Evolutionary conservation across 306 rosid genomes (phyloP).

Genomic region (Luffa aegyptiaca): DNA sequence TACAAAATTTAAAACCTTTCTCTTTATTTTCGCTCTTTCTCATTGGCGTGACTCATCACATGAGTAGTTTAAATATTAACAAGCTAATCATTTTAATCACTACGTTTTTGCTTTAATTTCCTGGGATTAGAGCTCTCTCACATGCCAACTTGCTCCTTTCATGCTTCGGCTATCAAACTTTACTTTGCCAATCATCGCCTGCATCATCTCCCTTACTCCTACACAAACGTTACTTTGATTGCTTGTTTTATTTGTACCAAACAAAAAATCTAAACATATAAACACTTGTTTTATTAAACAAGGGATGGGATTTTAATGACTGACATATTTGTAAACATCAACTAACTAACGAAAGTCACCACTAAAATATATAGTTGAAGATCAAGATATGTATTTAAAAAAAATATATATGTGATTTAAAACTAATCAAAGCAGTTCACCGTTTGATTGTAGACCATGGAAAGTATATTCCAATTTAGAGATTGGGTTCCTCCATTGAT

Average conservation of each 20-base stretch:
- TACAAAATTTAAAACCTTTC: conserved; percentile 19
- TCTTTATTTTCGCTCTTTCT: conserved; percentile 24
- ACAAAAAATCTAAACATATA: too few relatives aligned
- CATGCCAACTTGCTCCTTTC: conserved; percentile 30
- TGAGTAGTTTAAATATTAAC: conserved; percentile 25
- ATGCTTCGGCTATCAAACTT: conserved; percentile 2
- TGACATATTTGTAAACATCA: too few relatives aligned
- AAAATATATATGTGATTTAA: too few relatives aligned
- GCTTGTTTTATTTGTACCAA: too few relatives aligned
- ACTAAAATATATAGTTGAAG: too few relatives aligned
- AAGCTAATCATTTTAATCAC: conserved; percentile 64
- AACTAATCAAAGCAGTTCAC: too few relatives aligned
- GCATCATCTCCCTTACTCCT: conserved; percentile 6
- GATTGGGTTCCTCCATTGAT: neutral
- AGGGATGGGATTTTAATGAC: too few relatives aligned
- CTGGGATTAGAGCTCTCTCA: conserved; percentile 43
- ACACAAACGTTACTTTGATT: too few relatives aligned
- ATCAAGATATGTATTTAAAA: too few relatives aligned
- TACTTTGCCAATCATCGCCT: conserved; percentile 8
- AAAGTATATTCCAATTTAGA: neutral
- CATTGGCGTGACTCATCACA: conserved; percentile 8
- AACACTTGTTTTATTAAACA: too few relatives aligned
- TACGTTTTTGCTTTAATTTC: conserved; percentile 13
- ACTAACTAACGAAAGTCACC: too few relatives aligned
- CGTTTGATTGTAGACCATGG: neutral